These are phyloP conservation scores for Zychaea mexicana DNA, from an alignment of 371 early-diverging fungal genomes.

Conservation along the genomic window DNA sequence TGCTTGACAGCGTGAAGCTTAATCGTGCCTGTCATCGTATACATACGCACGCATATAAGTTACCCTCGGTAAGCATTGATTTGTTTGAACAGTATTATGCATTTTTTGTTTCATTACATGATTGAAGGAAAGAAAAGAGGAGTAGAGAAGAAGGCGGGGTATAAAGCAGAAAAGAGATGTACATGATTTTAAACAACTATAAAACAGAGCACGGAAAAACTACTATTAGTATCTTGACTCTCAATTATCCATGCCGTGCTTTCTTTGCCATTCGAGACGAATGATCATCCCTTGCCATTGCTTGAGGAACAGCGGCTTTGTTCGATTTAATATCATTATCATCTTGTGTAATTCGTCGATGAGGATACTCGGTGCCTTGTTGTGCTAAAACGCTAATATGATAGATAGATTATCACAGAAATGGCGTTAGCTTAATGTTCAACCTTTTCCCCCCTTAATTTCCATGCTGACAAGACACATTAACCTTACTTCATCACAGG, in stretches of 20 bases:
- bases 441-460: not conserved
- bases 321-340: slow-evolving; percentile 66
- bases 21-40: too few species aligned
- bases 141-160: too few species aligned
- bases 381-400: slow-evolving; percentile 56
- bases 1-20: too few species aligned
- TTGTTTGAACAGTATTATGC: too few species aligned
- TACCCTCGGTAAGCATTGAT: too few species aligned
- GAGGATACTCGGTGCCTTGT: slow-evolving; percentile 65
- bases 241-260: slow-evolving; percentile 30
- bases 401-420: not conserved
- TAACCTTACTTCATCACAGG: slow-evolving; percentile 71
- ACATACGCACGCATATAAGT: too few species aligned
- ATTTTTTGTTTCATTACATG: too few species aligned
- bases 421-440: not conserved
- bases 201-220: not conserved
- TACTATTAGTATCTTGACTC: not conserved
- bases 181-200: too few species aligned
- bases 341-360: slow-evolving; percentile 64
- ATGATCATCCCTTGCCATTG: slow-evolving; percentile 26
- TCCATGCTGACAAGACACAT: not conserved
- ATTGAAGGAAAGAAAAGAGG: too few species aligned
- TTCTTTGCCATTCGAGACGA: slow-evolving; percentile 33
- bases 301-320: slow-evolving; percentile 22
- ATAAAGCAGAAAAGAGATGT: too few species aligned